Evolutionary conservation across 805 yeast species (phyloP), one percentile per base, ranked within the genome.

Genomic region (Starmerella riodocensis): DNA sequence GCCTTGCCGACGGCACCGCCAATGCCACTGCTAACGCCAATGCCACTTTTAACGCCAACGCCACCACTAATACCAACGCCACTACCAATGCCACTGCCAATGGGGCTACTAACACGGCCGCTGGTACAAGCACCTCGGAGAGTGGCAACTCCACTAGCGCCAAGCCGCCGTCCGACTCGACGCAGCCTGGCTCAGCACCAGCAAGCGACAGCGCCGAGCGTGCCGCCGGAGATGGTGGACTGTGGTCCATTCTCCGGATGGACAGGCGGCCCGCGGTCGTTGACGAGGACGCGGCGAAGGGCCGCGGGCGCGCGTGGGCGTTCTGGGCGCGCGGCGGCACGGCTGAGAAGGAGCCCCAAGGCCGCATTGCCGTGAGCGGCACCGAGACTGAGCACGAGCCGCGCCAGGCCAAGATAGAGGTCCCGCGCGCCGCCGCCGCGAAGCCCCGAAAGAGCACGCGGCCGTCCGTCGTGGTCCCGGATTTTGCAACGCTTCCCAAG

Each of bases 281-380:
- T n/a, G 21, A 16, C 6, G 21, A 9, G 33, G n/a, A n/a, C 33
- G n/a, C 33, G 5, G 23, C 6, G 6, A 30, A 30, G n/a, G 23
- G 22, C n/a, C 9, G 9, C 6, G 37, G 30, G 6, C 5, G 36
- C 8, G 42, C 57, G 3, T 58, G 62, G 62, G 62, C 56, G 3
- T 58, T 58, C 39, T 58, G 62, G 62, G 45, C 57, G 6, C 41
- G 46, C 9, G 41, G 37, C 4, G 34, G 42, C 3, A 34, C 27
- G 14, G 36, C 31, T 4, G 43, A 37, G 1, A 47, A 54, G 2
- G 54, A 56, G 30, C 24, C 29, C 3, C n/a, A n/a, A n/a, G 53
- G 51, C 18, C 40, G 44, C 32, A 46, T 59, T 11, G 63, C 63
- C 1, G 48, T 59, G 7, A 40, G 51, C 4, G 61, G 61, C 18